Conservation (phyloP, 2,329 filamentous ascomycete genomes). For the Talaromyces sp. region DNA sequence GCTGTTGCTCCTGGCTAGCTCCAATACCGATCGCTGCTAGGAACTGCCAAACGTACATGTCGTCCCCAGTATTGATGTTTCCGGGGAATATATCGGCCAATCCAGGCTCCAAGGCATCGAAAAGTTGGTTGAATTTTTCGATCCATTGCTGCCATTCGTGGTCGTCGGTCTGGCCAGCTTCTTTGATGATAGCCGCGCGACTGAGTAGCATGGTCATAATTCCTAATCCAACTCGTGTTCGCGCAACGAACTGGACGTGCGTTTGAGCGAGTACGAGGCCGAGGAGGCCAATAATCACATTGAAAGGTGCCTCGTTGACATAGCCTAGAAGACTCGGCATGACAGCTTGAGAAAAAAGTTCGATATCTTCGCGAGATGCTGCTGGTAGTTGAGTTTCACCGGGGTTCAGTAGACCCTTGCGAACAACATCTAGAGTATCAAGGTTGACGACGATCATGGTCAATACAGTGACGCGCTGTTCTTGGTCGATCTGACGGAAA, state of each 20-base stretch:
- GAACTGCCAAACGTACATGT: slow-evolving; percentile 98
- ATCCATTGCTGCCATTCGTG: slow-evolving; percentile 80
- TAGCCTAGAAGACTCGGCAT: slow-evolving; percentile 88
- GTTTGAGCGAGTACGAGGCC: slow-evolving; percentile 77
- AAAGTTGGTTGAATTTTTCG: slow-evolving; percentile 76
- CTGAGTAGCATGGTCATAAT: slow-evolving; percentile 93
- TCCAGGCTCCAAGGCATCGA: slow-evolving; percentile 79
- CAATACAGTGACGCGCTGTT: slow-evolving; percentile 86
- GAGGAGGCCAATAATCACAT: slow-evolving; percentile 85
- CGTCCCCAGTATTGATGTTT: slow-evolving; percentile 82
- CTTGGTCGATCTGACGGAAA: slow-evolving; percentile 86
- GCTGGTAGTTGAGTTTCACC: slow-evolving; percentile 71
- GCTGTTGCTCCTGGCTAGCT: slow-evolving; percentile 90
- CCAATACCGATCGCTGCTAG: slow-evolving; percentile 91
- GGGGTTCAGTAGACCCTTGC: slow-evolving; percentile 68
- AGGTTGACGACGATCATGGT: slow-evolving; percentile 95
- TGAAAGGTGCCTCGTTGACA: slow-evolving; percentile 83
- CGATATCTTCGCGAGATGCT: slow-evolving; percentile 82
- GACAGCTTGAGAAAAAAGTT: slow-evolving; percentile 81
- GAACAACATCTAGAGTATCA: slow-evolving; percentile 85
- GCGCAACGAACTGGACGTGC: slow-evolving; percentile 78
- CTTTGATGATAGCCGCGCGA: slow-evolving; percentile 88
- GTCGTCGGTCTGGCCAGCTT: slow-evolving; percentile 66
- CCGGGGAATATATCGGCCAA: slow-evolving; percentile 85
- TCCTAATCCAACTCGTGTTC: slow-evolving; percentile 81